Conservation (phyloP, 73 alveolate species). For the Symbiodinium pilosum region DNA sequence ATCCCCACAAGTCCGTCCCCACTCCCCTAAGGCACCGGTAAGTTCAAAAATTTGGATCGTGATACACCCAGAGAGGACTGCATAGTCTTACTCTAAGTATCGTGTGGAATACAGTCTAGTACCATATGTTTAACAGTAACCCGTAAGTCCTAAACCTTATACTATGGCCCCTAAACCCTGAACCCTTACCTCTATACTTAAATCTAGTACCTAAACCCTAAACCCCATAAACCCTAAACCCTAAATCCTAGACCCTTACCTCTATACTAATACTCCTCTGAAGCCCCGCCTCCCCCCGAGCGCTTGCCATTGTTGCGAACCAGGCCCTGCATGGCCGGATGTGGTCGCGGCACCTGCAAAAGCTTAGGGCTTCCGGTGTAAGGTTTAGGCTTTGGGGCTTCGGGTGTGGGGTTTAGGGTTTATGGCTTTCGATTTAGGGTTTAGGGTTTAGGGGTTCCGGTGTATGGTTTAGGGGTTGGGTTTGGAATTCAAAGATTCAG, state of each 20-base stretch:
- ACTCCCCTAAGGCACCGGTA: too few relatives aligned
- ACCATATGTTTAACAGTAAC: too few relatives aligned
- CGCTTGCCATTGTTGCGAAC: background rate
- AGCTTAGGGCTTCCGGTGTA: background rate
- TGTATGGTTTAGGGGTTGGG: background rate
- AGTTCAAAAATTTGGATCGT: too few relatives aligned
- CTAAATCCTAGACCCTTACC: background rate
- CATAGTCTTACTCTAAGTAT: too few relatives aligned
- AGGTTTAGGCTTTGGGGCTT: background rate
- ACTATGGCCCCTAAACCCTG: background rate
- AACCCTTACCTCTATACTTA: background rate
- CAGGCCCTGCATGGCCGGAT: slow-evolving; percentile 92
- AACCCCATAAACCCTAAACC: background rate
- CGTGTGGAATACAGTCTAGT: too few relatives aligned
- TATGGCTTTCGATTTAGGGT: background rate
- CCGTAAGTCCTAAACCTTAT: background rate
- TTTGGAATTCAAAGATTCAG: background rate
- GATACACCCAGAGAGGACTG: too few relatives aligned
- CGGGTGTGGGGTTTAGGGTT: background rate
- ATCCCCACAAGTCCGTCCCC: too few relatives aligned
- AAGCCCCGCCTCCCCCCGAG: background rate
- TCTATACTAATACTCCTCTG: too few relatives aligned
- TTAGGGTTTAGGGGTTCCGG: background rate
- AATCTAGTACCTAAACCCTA: background rate
- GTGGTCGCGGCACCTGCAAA: slow-evolving; percentile 75